phyloP scores from a whole-genome alignment of 371 early-diverging fungal genomes.

The Dichotomocladium elegans region DNA sequence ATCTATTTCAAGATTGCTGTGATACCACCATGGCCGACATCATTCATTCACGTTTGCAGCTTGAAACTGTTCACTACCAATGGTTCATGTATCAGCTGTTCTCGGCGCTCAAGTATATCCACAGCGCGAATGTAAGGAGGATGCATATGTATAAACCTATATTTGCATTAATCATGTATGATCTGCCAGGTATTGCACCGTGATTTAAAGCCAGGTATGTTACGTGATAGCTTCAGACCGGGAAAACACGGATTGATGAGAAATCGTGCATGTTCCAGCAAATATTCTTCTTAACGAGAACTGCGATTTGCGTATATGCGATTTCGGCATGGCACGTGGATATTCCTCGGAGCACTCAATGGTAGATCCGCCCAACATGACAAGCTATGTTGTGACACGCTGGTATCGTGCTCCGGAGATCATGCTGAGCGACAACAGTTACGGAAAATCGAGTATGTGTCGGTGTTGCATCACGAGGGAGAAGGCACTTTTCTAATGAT shows the following conservation, averaged over 20 bases:
- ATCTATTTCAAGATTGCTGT: slow-evolving; percentile 81
- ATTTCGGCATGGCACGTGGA: slow-evolving; percentile 78
- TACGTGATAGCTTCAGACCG: background rate
- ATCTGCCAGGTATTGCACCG: too few species aligned
- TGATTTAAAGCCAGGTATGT: slow-evolving; percentile 9
- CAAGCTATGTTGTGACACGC: slow-evolving; percentile 84
- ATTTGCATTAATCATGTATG: too few species aligned
- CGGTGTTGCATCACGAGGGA: too few species aligned
- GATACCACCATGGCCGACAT: background rate
- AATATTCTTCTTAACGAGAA: slow-evolving; percentile 81
- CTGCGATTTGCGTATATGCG: slow-evolving; percentile 78
- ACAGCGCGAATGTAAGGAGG: slow-evolving; percentile 76
- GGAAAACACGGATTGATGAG: background rate
- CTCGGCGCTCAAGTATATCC: slow-evolving; percentile 85
- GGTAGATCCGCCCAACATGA: slow-evolving; percentile 43
- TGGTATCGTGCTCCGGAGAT: slow-evolving; percentile 95
- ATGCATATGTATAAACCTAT: too few species aligned
- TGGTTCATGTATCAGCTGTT: slow-evolving; percentile 85
- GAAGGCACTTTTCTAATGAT: too few species aligned
- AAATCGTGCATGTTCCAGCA: slow-evolving; percentile 24
- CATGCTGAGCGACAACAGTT: slow-evolving; percentile 73
- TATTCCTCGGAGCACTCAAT: slow-evolving; percentile 23
- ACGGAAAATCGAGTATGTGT: slow-evolving; percentile 69
- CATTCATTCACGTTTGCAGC: slow-evolving; percentile 23
- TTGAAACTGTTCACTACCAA: slow-evolving; percentile 82